A percentile compares a stretch with the other conserved stretches of the same genome.
Evolutionary conservation across 805 yeast genomes (phyloP).

Genomic region (Saturnispora serradocipensis): DNA sequence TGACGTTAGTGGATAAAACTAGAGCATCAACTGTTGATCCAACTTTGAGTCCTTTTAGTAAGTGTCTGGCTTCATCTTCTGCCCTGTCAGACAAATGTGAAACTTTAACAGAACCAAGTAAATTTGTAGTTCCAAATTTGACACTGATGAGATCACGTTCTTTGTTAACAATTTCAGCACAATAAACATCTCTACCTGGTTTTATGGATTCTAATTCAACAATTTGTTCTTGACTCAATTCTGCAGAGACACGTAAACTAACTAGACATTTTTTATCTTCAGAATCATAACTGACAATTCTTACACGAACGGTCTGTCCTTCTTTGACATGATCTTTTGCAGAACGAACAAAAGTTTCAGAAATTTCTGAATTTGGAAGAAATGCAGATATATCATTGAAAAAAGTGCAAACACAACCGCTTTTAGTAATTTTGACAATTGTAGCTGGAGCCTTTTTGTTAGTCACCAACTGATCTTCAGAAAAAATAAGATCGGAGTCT

Average conservation of each 20-base stretch:
- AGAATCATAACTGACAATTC: slow-evolving; percentile 48
- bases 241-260: slow-evolving; percentile 61
- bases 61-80: slow-evolving; percentile 60
- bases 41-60: slow-evolving; percentile 49
- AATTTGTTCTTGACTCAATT: slow-evolving; percentile 38
- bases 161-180: slow-evolving; percentile 60
- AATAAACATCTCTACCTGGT: slow-evolving; percentile 54
- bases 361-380: slow-evolving; percentile 79
- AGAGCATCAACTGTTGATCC: slow-evolving; percentile 55
- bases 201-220: slow-evolving; percentile 37
- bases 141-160: slow-evolving; percentile 64
- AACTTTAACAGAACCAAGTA: slow-evolving; percentile 62
- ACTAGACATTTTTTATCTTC: slow-evolving; percentile 51
- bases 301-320: slow-evolving; percentile 78
- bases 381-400: slow-evolving; percentile 73
- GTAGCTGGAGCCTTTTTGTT: slow-evolving; percentile 61
- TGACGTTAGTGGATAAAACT: slow-evolving; percentile 56
- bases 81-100: slow-evolving; percentile 76
- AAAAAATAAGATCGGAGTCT: slow-evolving; percentile 40
- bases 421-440: slow-evolving; percentile 57
- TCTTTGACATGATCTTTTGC: slow-evolving; percentile 71
- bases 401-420: slow-evolving; percentile 79
- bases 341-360: slow-evolving; percentile 73
- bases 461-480: slow-evolving; percentile 31
- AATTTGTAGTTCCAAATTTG: slow-evolving; percentile 41